Evolutionary conservation across 2,329 filamentous ascomycete genomes (phyloP).

Genomic region (Trichoderma atrobrunneum): DNA sequence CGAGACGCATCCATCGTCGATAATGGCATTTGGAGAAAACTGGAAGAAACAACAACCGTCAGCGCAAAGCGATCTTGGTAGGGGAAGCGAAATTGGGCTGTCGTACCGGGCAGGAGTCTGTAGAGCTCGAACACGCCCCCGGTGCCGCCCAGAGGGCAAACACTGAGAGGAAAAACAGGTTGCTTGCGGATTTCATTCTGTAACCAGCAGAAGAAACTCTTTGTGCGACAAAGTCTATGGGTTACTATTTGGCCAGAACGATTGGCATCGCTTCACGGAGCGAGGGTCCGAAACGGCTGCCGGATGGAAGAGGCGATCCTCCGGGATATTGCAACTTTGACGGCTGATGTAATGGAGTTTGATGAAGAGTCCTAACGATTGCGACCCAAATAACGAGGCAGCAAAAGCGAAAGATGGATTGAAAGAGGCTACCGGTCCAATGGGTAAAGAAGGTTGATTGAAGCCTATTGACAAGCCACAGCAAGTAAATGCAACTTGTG

Average conservation of each 20-base stretch:
- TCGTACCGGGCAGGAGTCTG: constrained; percentile 55
- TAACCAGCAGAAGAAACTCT: neutral
- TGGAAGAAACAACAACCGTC: constrained; percentile 47
- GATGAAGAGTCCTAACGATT: neutral
- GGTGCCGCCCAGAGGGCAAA: constrained; percentile 54
- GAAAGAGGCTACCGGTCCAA: neutral
- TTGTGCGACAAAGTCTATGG: neutral
- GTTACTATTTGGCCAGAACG: neutral
- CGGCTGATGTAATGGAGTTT: neutral
- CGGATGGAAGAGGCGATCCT: neutral
- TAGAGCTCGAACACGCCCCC: constrained; percentile 43
- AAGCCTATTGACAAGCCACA: constrained; percentile 11
- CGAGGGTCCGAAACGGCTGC: neutral
- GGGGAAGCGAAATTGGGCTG: neutral
- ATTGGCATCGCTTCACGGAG: neutral
- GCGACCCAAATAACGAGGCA: neutral
- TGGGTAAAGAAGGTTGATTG: neutral
- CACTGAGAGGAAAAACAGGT: constrained; percentile 54
- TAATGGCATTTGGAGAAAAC: constrained; percentile 85
- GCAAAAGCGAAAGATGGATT: neutral
- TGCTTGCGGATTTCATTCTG: constrained; percentile 52
- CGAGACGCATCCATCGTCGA: constrained; percentile 91
- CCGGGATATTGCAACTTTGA: neutral
- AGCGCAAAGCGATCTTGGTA: constrained; percentile 8
- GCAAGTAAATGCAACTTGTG: neutral